A percentile compares a stretch with the other conserved stretches of the same genome.
phyloP scores from a whole-genome alignment of 495 filamentous ascomycete genomes.

The Pyrenula aspistea region DNA sequence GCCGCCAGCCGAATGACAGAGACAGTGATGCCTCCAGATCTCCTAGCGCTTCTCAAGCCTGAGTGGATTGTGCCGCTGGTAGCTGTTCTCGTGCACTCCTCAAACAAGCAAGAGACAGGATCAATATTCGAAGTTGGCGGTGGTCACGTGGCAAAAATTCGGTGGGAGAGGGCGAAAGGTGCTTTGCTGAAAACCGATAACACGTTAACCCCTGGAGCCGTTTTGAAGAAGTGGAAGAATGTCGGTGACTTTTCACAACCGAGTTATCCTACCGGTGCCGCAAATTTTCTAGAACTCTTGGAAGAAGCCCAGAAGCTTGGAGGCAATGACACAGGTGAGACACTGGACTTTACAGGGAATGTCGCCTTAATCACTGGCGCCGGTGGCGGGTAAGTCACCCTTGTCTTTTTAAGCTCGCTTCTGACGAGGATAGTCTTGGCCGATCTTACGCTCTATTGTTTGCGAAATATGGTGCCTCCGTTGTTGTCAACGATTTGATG shows the following conservation, averaged over 20 bases:
- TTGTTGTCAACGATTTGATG: slow-evolving; percentile 90
- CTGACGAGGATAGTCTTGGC: slow-evolving; percentile 49
- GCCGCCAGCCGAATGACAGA: slow-evolving; percentile 95
- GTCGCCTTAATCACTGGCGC: slow-evolving; percentile 90
- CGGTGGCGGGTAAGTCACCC: slow-evolving; percentile 54
- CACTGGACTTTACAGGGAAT: slow-evolving; percentile 77
- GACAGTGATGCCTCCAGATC: slow-evolving; percentile 93
- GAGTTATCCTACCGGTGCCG: slow-evolving; percentile 72
- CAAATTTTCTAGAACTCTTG: slow-evolving; percentile 78
- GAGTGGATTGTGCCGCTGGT: slow-evolving; percentile 95
- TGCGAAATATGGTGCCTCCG: slow-evolving; percentile 74
- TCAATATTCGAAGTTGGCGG: slow-evolving; percentile 90
- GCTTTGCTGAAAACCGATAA: slow-evolving; percentile 83
- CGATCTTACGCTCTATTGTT: slow-evolving; percentile 88
- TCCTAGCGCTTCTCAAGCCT: slow-evolving; percentile 79
- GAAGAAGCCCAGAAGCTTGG: slow-evolving; percentile 74
- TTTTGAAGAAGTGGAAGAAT: slow-evolving; percentile 79
- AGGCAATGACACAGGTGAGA: slow-evolving; percentile 61
- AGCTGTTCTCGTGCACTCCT: slow-evolving; percentile 78
- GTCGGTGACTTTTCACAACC: slow-evolving; percentile 80
- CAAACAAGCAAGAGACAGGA: slow-evolving; percentile 74
- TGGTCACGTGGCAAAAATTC: slow-evolving; percentile 83
- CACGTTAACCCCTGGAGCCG: slow-evolving; percentile 74
- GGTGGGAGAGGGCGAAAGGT: slow-evolving; percentile 92
- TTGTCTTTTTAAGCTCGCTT: not conserved